phyloP scores from a whole-genome alignment of 1,139 yeast genomes.

The Geotrichum reessii region DNA sequence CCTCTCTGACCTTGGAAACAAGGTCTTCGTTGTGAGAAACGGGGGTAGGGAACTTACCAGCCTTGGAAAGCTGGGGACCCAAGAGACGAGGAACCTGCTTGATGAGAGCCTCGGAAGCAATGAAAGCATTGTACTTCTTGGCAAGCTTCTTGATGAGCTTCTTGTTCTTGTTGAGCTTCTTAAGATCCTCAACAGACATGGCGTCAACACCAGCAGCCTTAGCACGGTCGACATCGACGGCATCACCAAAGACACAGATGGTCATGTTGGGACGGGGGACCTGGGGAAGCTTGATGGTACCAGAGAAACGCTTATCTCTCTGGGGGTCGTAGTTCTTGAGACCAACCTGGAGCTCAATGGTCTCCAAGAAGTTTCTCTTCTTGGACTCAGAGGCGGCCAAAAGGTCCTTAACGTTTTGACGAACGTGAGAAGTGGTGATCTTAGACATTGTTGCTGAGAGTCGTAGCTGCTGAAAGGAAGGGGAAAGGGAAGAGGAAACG shows the following conservation, averaged over 20 bases:
- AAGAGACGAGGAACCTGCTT: conserved; percentile 99
- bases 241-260: conserved; percentile 99
- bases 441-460: conserved; percentile 61
- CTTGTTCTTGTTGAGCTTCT: conserved; percentile 99
- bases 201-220: conserved; percentile 99
- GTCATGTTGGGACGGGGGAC: conserved; percentile 99
- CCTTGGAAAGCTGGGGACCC: conserved; percentile 99
- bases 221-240: conserved; percentile 99
- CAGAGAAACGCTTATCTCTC: conserved; percentile 99
- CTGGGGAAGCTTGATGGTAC: conserved; percentile 95
- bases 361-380: conserved; percentile 99
- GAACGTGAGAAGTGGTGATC: conserved; percentile 87
- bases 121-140: conserved; percentile 99
- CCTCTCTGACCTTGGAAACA: conserved; percentile 92
- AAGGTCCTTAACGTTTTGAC: conserved; percentile 93
- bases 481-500: neutral
- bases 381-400: conserved; percentile 93
- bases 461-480: neutral
- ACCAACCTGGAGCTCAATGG: conserved; percentile 99
- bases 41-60: conserved; percentile 99
- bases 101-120: conserved; percentile 98
- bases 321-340: conserved; percentile 99
- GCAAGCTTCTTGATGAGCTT: conserved; percentile 99
- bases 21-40: conserved; percentile 99
- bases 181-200: conserved; percentile 99